Conservation (phyloP, 106 monocot species). For the Cymbidium sinense region DNA sequence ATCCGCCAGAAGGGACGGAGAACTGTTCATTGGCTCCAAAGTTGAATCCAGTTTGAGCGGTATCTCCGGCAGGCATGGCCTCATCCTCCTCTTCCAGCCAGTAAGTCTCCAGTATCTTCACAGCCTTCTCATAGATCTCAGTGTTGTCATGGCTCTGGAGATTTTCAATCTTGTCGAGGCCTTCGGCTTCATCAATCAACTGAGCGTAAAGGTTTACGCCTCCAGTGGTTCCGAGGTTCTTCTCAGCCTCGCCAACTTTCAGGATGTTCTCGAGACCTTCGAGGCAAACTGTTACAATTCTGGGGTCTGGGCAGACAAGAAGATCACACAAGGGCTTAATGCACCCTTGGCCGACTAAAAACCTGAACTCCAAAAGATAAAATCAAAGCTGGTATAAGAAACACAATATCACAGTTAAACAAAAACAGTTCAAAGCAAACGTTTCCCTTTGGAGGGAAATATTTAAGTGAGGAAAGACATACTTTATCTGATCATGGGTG, state of each 20-base stretch:
- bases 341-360: slow-evolving; percentile 20
- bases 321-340: slow-evolving; percentile 29
- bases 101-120: slow-evolving; percentile 24
- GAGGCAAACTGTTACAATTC: slow-evolving; percentile 21
- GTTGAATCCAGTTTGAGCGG: slow-evolving; percentile 12
- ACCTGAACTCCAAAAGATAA: slow-evolving; percentile 2
- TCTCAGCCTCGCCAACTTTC: slow-evolving; percentile 27
- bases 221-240: slow-evolving; percentile 14
- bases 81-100: slow-evolving; percentile 31
- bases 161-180: slow-evolving; percentile 27
- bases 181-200: slow-evolving; percentile 26
- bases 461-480: neutral
- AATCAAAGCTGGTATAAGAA: neutral
- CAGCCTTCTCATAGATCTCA: slow-evolving; percentile 28
- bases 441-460: too few species aligned
- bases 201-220: slow-evolving; percentile 16
- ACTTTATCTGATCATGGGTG: slow-evolving; percentile 28
- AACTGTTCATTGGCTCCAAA: slow-evolving; percentile 16
- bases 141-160: slow-evolving; percentile 28
- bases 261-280: slow-evolving; percentile 31
- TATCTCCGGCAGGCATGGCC: slow-evolving; percentile 7
- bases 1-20: slow-evolving; percentile 20
- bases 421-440: neutral
- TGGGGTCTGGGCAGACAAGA: slow-evolving; percentile 21
- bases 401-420: neutral